Base-by-base conservation (phyloP, 2,329 filamentous ascomycete genomes). In the Pseudohalonectria lignicola region DNA sequence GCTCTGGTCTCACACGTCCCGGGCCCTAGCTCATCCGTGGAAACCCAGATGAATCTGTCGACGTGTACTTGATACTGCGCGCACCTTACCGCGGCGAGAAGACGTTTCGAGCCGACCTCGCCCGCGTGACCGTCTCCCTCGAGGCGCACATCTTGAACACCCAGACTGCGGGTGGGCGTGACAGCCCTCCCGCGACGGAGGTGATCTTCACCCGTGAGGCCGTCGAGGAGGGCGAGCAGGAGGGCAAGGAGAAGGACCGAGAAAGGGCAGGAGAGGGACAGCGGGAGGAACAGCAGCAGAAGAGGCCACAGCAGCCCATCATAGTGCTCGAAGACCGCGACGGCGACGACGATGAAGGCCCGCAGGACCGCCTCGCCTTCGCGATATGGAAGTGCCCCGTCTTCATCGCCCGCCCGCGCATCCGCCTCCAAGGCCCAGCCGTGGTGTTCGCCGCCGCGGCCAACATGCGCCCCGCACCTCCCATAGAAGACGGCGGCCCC, bases 1-100 rank as follows among this genome's bases (percentile, higher is more conserved):
- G 44, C 52, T 46, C 46, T 45, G 52, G 50, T 62, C 57, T 60
- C 47, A 52, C 49, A 46, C 23, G 29, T 29, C 18, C 51, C 64
- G n/a, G n/a, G n/a, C n/a, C n/a, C n/a, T n/a, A n/a, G 61, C 70
- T 71, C 57, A 71, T 64, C 58, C 52, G 48, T 60, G 70, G 62
- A 63, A 31, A 34, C 35, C 41, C 61, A 87, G 83, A 88, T 71
- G 83, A 88, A 64, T 76, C 75, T 19, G 69, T 83, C 40, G 64
- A 79, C 45, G 67, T 86, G 15, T 76, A 83, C 50, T 62, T 87
- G 44, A 66, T 85, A 10, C 67, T 88, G 41, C 73, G 74, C 49
- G 78, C 78, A 8, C 76, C 78, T 4, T 66, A 71, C 50, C 63
- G 71, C 23, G 23, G 23, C 8, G 12, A 26, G 23, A 55, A 64